Percentiles rank a stretch among this genome's conserved stretches.
Conservation (phyloP, 2,329 filamentous ascomycete genomes). For the Penicillium griseofulvum region DNA sequence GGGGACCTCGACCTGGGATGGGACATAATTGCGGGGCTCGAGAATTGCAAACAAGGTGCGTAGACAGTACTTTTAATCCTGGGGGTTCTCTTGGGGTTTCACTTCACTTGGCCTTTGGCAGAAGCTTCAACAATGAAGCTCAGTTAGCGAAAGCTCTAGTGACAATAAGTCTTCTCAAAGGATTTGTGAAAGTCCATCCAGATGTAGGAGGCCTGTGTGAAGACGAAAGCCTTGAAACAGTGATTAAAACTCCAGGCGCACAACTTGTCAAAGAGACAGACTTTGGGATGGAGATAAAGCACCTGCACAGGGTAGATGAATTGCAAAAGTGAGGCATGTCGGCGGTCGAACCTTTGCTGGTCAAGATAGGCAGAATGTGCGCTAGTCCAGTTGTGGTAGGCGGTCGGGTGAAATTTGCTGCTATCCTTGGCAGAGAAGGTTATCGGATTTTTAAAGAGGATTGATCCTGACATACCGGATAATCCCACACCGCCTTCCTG, state of each 20-base stretch:
- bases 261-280: conserved; percentile 5
- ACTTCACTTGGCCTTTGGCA: conserved; percentile 20
- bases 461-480: no score
- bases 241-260: conserved; percentile 18
- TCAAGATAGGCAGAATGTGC: conserved; percentile 16
- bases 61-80: not conserved
- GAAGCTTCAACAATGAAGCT: conserved; percentile 28
- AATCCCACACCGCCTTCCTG: no score
- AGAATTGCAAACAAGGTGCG: not conserved
- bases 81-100: not conserved
- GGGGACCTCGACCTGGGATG: conserved; percentile 47
- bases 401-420: conserved; percentile 22
- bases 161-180: conserved; percentile 24
- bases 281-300: not conserved
- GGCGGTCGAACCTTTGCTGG: not conserved
- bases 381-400: conserved; percentile 18
- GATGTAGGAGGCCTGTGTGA: conserved; percentile 36
- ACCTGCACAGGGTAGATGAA: conserved; percentile 1
- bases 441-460: no score
- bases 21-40: conserved; percentile 44
- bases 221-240: conserved; percentile 29
- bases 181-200: conserved; percentile 45
- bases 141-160: conserved; percentile 40
- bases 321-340: conserved; percentile 5
- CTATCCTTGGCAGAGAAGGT: no score